These are phyloP conservation scores for Euptelea pleiosperma DNA, from an alignment of 164 flowering plant genomes.

Conservation along the genomic window DNA sequence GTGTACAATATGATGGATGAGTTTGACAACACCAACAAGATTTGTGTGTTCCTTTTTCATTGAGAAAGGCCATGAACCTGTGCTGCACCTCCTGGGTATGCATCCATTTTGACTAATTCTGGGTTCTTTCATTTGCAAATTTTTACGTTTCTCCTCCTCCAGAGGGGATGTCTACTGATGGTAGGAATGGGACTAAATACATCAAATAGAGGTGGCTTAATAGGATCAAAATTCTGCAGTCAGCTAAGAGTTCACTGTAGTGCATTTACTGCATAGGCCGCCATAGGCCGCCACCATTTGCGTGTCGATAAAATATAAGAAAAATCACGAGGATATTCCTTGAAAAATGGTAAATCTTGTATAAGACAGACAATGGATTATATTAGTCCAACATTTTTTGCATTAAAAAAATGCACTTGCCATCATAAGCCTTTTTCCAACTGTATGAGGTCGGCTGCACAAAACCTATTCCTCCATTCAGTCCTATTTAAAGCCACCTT, in stretches of 20 bases:
- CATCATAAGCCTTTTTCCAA: no score
- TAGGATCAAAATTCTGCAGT: neutral
- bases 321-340: no score
- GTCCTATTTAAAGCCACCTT: no score
- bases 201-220: neutral
- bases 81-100: neutral
- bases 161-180: conserved; percentile 1
- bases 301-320: no score
- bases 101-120: neutral
- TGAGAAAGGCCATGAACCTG: neutral
- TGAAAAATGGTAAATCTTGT: no score
- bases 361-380: no score
- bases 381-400: no score
- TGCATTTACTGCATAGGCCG: neutral
- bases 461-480: no score
- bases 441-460: no score
- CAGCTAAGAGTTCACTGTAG: neutral
- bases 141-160: neutral
- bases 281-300: no score
- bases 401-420: no score
- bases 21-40: neutral
- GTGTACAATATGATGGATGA: conserved; percentile 1
- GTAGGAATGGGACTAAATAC: neutral
- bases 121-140: no score
- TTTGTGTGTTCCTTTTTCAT: neutral